These are phyloP conservation scores for Ceratocystis harringtonii DNA, from an alignment of 2,329 filamentous ascomycete genomes.

Conservation along the genomic window DNA sequence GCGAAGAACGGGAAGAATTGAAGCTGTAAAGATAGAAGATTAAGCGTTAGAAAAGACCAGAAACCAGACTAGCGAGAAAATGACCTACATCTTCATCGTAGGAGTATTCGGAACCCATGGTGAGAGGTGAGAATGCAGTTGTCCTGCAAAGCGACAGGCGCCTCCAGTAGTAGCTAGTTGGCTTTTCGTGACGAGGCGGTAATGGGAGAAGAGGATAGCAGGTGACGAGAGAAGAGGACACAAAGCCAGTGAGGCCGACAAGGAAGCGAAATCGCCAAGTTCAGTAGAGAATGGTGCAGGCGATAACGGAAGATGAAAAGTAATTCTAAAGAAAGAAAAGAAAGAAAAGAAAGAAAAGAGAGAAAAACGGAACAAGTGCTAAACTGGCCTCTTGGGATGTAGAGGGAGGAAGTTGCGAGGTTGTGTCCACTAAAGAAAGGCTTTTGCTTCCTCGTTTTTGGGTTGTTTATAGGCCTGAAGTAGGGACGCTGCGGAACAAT, in stretches of 20 bases:
- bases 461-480: neutral
- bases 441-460: neutral
- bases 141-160: constrained; percentile 8
- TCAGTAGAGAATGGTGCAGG: neutral
- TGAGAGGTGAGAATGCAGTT: constrained; percentile 26
- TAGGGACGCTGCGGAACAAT: neutral
- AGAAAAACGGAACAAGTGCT: constrained; percentile 1
- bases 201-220: neutral
- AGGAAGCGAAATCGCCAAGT: neutral
- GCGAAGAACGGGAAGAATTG: constrained; percentile 99
- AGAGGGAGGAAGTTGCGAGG: neutral
- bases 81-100: constrained; percentile 73
- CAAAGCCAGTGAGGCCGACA: neutral
- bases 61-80: neutral
- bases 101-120: constrained; percentile 88
- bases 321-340: constrained; percentile 1
- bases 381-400: neutral
- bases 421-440: neutral
- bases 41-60: neutral
- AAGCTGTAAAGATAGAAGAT: constrained; percentile 36
- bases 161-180: neutral
- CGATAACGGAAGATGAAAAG: neutral
- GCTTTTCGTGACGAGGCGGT: neutral
- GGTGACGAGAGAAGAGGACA: neutral
- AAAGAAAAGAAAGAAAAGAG: constrained; percentile 7